These are phyloP conservation scores for Setomelanomma holmii DNA, from an alignment of 2,329 filamentous ascomycete genomes.

Conservation along the genomic window DNA sequence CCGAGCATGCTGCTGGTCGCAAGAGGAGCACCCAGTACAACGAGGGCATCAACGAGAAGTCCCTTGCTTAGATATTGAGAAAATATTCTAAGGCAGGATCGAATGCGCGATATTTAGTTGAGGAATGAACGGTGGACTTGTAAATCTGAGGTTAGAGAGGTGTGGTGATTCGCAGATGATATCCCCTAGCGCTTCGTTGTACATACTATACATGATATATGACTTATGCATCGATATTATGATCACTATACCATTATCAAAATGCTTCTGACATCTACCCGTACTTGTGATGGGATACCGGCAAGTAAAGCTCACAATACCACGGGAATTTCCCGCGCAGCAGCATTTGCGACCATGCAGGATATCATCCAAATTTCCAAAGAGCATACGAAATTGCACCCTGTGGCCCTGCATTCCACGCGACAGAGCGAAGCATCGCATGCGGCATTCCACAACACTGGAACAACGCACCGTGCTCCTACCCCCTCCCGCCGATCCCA, in stretches of 20 bases:
- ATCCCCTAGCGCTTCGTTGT: not conserved
- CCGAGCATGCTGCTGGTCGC: conserved; percentile 37
- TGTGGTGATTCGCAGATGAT: not conserved
- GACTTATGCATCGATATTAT: not conserved
- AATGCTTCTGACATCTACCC: not conserved
- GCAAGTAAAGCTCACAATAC: too few species aligned
- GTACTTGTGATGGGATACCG: too few species aligned
- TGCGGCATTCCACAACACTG: not conserved
- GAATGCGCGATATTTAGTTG: not conserved
- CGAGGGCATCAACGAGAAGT: conserved; percentile 27
- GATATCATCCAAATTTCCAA: too few species aligned
- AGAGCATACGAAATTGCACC: too few species aligned
- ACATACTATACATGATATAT: not conserved
- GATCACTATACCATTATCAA: not conserved
- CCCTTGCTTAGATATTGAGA: conserved; percentile 6
- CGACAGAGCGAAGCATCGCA: too few species aligned
- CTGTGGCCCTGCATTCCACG: too few species aligned
- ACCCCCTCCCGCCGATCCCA: not conserved
- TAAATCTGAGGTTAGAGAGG: not conserved
- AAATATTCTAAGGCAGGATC: not conserved
- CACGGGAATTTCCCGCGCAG: too few species aligned
- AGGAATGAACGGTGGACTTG: not conserved
- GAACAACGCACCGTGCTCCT: too few species aligned
- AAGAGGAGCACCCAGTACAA: conserved; percentile 45
- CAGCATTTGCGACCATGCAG: too few species aligned